These are phyloP conservation scores for Globisporangium okanoganense DNA, from an alignment of 352 stramenopile genomes.

Conservation along the genomic window DNA sequence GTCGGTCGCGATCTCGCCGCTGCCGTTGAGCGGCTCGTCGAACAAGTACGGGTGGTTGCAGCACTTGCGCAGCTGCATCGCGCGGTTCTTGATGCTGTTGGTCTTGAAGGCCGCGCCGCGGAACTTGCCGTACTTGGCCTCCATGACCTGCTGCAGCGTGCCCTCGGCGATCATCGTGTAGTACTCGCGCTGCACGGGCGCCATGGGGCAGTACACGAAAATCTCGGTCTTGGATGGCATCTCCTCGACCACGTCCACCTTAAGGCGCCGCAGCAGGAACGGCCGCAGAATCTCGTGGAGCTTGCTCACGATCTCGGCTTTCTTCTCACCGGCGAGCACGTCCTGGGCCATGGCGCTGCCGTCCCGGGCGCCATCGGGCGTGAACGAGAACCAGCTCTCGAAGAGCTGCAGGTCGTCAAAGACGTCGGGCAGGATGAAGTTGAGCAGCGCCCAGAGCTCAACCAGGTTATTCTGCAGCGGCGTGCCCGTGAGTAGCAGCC, in stretches of 20 bases:
- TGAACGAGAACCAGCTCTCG: conserved; percentile 98
- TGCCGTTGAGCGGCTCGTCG: conserved; percentile 62
- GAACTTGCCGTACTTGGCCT: conserved; percentile 71
- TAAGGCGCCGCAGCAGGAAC: conserved; percentile 96
- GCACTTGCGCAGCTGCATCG: conserved; percentile 83
- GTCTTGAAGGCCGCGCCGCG: conserved; percentile 48
- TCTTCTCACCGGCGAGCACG: conserved; percentile 91
- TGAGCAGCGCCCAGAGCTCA: conserved; percentile 98
- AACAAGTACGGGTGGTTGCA: conserved; percentile 90
- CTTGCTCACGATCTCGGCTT: conserved; percentile 93
- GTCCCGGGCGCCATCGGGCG: conserved; percentile 77
- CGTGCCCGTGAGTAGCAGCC: conserved; percentile 94
- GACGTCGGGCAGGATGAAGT: conserved; percentile 96
- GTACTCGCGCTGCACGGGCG: conserved; percentile 92
- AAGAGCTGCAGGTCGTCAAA: conserved; percentile 98
- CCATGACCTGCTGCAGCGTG: conserved; percentile 85
- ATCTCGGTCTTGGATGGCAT: conserved; percentile 97
- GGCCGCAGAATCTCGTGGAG: conserved; percentile 96
- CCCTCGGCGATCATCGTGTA: conserved; percentile 91
- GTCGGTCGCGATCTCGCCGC: conserved; percentile 61
- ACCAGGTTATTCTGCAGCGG: conserved; percentile 98
- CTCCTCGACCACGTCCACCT: conserved; percentile 91
- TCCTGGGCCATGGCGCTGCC: conserved; percentile 72
- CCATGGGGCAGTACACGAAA: conserved; percentile 97
- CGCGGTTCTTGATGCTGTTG: conserved; percentile 61